Evolutionary conservation across 1,284 basidiomycete genomes (phyloP), one percentile per base, ranked within the genome.

Genomic region (Boletus subluridellus): DNA sequence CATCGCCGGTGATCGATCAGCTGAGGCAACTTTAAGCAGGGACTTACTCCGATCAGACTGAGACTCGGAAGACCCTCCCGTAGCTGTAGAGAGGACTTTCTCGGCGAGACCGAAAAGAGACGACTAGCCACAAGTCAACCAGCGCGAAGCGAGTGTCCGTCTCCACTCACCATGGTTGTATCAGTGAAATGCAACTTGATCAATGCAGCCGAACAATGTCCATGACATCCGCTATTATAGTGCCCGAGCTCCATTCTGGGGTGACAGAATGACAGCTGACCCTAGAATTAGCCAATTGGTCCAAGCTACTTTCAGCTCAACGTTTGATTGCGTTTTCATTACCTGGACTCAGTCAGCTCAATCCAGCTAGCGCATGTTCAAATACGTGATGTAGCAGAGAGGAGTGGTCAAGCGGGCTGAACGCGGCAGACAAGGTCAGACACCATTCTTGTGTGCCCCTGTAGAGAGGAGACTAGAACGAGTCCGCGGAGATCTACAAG

Each of bases 101-200:
- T 89, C 86, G 14, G 87, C 89, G 63, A 91, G 69, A 62, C 82
- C 82, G 41, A 89, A 78, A 61, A 90, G 80, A 58, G 68, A 77
- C 58, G 89, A 86, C 89, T 88, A 48, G 51, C 28, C 4, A 35
- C 38, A 30, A 12, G 38, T 71, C 44, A 58, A 48, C n/a, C 1
- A 28, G 42, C 4, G 49, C 10, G 9, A 44, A 28, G 30, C 4
- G 21, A 14, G 30, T 0, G 39, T 28, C 8, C 3, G 39, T 12
- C 24, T 37, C 3, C 24, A 51, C 68, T 42, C 58, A 75, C 74
- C 73, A 77, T 76, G 61, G 41, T 51, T 35, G 54, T 57, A 58
- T 52, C 52, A 51, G 54, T 41, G 48, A 32, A 48, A 61, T 24
- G 59, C n/a, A 21, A 37, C 42, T 50, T 26, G 60, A 58, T 59